These are phyloP conservation scores for Schizochytrium sp. DNA, from an alignment of 108 stramenopile species.

Conservation along the genomic window DNA sequence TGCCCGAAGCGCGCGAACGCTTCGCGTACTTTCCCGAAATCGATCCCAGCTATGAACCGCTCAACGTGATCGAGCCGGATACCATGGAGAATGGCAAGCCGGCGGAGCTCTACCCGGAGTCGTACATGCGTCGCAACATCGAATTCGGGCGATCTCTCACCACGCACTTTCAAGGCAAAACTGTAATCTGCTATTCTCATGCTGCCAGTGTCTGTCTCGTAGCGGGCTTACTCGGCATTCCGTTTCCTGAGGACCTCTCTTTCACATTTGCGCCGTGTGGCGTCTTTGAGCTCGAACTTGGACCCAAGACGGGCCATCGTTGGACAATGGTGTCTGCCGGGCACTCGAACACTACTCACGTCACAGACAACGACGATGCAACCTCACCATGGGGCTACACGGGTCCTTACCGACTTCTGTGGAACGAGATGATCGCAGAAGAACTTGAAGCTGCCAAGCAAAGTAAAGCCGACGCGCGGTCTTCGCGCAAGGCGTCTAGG, in stretches of 20 bases:
- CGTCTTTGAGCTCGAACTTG: neutral
- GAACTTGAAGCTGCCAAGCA: neutral
- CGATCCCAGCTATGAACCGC: neutral
- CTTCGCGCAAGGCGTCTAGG: neutral
- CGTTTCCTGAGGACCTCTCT: neutral
- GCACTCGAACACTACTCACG: neutral
- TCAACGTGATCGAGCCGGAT: neutral
- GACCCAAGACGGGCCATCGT: neutral
- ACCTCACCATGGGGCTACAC: neutral
- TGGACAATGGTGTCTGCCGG: neutral
- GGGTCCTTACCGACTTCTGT: neutral
- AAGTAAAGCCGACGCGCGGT: neutral
- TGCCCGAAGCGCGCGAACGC: neutral
- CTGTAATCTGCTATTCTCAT: neutral
- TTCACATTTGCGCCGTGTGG: slow-evolving; percentile 13
- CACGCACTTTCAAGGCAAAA: neutral
- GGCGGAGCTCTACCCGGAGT: neutral
- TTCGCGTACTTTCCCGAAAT: slow-evolving; percentile 2
- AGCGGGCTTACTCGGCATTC: neutral
- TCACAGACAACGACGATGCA: neutral
- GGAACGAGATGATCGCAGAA: neutral
- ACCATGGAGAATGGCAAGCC: neutral
- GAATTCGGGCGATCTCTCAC: neutral
- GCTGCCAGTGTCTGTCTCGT: neutral
- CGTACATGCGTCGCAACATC: neutral